These are phyloP conservation scores for Aspergillus asperescens DNA, from an alignment of 495 filamentous ascomycete species.

Conservation along the genomic window DNA sequence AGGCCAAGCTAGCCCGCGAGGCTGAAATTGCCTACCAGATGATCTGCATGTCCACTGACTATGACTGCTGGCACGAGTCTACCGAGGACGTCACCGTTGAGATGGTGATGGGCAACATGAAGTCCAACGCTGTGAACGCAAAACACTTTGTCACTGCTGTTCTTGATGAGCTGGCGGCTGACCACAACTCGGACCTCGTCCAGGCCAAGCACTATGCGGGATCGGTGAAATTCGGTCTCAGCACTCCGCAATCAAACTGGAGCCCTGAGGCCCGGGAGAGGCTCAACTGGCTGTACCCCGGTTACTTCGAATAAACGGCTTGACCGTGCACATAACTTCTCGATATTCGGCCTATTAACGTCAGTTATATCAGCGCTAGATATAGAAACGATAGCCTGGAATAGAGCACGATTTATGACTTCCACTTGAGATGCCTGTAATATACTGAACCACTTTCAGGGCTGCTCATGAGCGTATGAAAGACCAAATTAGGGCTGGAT, in stretches of 20 bases:
- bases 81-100: slow-evolving; percentile 81
- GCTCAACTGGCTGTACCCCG: slow-evolving; percentile 73
- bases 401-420: slow-evolving; percentile 5
- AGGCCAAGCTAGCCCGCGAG: slow-evolving; percentile 92
- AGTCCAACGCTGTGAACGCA: slow-evolving; percentile 81
- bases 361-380: neutral
- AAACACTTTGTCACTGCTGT: slow-evolving; percentile 79
- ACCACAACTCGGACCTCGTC: slow-evolving; percentile 70
- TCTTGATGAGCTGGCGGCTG: slow-evolving; percentile 72
- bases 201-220: slow-evolving; percentile 58
- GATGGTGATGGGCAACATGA: slow-evolving; percentile 98
- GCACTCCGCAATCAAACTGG: slow-evolving; percentile 61
- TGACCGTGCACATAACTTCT: too few species aligned
- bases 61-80: slow-evolving; percentile 86
- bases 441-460: neutral
- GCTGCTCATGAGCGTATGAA: too few species aligned
- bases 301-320: slow-evolving; percentile 34
- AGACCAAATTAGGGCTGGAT: too few species aligned
- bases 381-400: neutral
- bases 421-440: neutral
- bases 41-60: slow-evolving; percentile 99
- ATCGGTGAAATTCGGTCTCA: slow-evolving; percentile 57
- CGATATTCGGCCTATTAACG: too few species aligned
- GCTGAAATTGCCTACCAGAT: slow-evolving; percentile 96
- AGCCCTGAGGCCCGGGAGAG: slow-evolving; percentile 60